Conservation (phyloP, 148 eudicot genomes). For the Pouteria glomerata region DNA sequence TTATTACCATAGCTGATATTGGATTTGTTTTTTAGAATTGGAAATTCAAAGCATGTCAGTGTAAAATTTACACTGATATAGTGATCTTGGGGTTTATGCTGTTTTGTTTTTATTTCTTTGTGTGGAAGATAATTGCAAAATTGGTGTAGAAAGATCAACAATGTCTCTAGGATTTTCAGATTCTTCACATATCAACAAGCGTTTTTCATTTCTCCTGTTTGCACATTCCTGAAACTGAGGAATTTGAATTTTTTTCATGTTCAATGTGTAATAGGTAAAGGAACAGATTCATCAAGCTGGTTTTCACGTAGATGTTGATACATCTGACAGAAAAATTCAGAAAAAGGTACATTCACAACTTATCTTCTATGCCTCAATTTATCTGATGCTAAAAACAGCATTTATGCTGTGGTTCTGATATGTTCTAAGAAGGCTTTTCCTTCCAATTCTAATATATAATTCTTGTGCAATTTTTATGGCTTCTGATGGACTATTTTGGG, state of each 20-base stretch:
- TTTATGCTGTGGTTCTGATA: slow-evolving; percentile 27
- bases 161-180: not conserved
- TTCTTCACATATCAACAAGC: not conserved
- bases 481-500: not conserved
- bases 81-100: not conserved
- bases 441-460: not conserved
- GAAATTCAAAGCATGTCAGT: not conserved
- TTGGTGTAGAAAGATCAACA: not conserved
- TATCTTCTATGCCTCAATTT: not conserved
- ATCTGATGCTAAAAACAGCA: slow-evolving; percentile 28
- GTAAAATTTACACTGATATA: not conserved
- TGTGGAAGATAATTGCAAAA: not conserved
- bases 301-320: slow-evolving; percentile 74
- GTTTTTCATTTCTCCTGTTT: not conserved
- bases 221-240: slow-evolving; percentile 5
- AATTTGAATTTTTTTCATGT: not conserved
- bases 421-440: not conserved
- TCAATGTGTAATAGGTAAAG: slow-evolving; percentile 11
- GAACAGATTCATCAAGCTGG: slow-evolving; percentile 71
- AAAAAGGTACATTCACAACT: slow-evolving; percentile 52
- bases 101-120: not conserved
- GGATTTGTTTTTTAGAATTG: not conserved
- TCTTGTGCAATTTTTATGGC: not conserved
- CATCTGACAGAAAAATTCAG: slow-evolving; percentile 73
- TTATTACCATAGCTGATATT: not conserved